Evolutionary conservation across 1,284 basidiomycete genomes (phyloP).

Genomic region (Pseudozyma flocculosa): DNA sequence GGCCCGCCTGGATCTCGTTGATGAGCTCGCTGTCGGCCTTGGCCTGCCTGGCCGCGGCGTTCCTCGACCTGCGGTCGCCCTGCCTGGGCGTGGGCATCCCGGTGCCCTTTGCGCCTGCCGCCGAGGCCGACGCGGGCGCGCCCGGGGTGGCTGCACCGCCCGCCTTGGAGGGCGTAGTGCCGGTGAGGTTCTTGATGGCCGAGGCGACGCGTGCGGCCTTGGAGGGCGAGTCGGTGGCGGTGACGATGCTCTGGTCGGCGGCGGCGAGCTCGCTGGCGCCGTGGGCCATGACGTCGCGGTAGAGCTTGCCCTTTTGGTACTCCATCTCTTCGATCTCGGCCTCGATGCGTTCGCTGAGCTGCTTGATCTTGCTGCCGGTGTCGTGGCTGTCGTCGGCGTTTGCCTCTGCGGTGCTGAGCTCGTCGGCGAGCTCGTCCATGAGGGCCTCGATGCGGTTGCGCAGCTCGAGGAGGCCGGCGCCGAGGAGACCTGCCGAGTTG

Average conservation of each 20-base stretch:
- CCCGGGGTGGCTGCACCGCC: background rate
- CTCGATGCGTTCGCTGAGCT: constrained; percentile 34
- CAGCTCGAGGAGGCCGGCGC: constrained; percentile 45
- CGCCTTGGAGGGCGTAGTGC: constrained; percentile 15
- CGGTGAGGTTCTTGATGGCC: constrained; percentile 30
- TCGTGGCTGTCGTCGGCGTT: constrained; percentile 14
- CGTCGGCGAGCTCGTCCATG: constrained; percentile 45
- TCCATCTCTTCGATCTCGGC: constrained; percentile 43
- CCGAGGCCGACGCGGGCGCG: background rate
- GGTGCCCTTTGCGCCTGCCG: constrained; percentile 1
- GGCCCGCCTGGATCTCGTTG: constrained; percentile 48
- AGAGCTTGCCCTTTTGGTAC: constrained; percentile 29
- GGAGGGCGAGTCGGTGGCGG: constrained; percentile 19
- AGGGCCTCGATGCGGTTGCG: constrained; percentile 45
- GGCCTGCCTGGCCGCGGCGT: constrained; percentile 42
- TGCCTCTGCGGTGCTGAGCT: constrained; percentile 29
- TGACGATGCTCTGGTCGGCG: background rate
- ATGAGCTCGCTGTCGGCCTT: constrained; percentile 43
- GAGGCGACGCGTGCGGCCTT: constrained; percentile 29
- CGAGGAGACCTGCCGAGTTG: constrained; percentile 49
- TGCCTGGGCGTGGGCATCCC: constrained; percentile 26
- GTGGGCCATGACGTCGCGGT: constrained; percentile 19
- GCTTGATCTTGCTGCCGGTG: constrained; percentile 9
- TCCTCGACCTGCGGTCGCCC: constrained; percentile 40
- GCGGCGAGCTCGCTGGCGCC: constrained; percentile 10